Evolutionary conservation across 192 early-diverging fungal genomes (phyloP).

Genomic region (Dissophora globulifera): DNA sequence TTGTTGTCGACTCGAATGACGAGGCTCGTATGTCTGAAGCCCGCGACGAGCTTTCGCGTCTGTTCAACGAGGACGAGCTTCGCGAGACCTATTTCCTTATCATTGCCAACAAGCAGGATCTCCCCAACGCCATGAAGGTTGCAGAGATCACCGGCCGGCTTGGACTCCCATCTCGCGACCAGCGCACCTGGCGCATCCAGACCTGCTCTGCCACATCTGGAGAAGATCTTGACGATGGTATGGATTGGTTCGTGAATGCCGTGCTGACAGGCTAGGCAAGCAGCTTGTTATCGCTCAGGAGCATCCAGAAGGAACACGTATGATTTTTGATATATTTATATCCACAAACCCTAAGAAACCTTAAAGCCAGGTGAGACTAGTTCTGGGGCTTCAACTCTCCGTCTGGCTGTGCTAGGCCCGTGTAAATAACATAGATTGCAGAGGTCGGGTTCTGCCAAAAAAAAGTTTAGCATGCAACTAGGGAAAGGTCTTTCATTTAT

Average conservation of each 20-base stretch:
- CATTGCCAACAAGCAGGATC: conserved; percentile 99
- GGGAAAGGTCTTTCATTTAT: too few species aligned
- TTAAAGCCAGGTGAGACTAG: too few species aligned
- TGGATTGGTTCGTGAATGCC: conserved; percentile 89
- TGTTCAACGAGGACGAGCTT: conserved; percentile 96
- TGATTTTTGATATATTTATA: too few species aligned
- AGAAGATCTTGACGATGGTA: conserved; percentile 96
- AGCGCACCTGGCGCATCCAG: conserved; percentile 94
- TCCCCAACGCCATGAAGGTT: conserved; percentile 94
- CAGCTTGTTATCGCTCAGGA: too few species aligned
- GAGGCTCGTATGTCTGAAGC: conserved; percentile 93
- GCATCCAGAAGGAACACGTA: not conserved
- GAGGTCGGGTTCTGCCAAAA: too few species aligned
- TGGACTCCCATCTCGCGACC: conserved; percentile 81
- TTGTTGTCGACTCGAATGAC: conserved; percentile 97
- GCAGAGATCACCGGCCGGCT: conserved; percentile 95
- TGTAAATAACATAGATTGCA: too few species aligned
- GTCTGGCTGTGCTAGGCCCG: too few species aligned
- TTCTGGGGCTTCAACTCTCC: too few species aligned
- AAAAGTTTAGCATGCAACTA: too few species aligned
- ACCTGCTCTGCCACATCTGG: conserved; percentile 91
- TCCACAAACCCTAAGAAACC: too few species aligned
- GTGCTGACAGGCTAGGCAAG: conserved; percentile 54
- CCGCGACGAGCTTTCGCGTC: conserved; percentile 91
- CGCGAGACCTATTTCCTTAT: conserved; percentile 89